phyloP scores from a whole-genome alignment of 768 basidiomycete genomes.

The Stropharia rugosoannulata region DNA sequence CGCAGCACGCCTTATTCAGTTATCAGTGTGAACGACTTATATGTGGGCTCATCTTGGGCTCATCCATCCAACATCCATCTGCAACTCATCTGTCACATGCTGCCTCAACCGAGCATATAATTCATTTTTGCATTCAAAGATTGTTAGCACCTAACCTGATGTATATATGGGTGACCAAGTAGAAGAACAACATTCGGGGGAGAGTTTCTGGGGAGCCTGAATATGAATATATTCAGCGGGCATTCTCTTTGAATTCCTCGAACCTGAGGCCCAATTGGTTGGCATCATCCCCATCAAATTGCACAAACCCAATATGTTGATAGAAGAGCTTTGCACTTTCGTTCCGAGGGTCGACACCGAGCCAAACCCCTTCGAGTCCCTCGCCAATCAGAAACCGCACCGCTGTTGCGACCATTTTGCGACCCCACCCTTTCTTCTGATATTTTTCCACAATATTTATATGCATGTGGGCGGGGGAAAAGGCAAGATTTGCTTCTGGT shows the following conservation, averaged over 20 bases:
- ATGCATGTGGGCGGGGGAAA: constrained; percentile 75
- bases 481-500: constrained; percentile 53
- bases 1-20: too few species aligned
- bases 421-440: constrained; percentile 73
- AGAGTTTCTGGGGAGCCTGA: too few species aligned
- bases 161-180: too few species aligned
- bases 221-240: too few species aligned
- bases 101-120: too few species aligned
- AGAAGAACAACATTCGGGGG: too few species aligned
- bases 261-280: constrained; percentile 58
- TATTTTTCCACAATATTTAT: constrained; percentile 68
- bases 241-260: constrained; percentile 25
- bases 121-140: too few species aligned
- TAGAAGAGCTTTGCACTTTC: constrained; percentile 60
- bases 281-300: constrained; percentile 49
- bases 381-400: constrained; percentile 52
- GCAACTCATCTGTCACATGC: too few species aligned
- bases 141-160: too few species aligned
- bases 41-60: too few species aligned
- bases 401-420: constrained; percentile 53
- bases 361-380: constrained; percentile 56
- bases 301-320: constrained; percentile 54
- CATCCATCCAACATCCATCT: too few species aligned
- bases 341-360: constrained; percentile 69
- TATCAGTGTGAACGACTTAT: too few species aligned